Evolutionary conservation across 78 protist species (phyloP).

Genomic region (Monosiga brevicollis): DNA sequence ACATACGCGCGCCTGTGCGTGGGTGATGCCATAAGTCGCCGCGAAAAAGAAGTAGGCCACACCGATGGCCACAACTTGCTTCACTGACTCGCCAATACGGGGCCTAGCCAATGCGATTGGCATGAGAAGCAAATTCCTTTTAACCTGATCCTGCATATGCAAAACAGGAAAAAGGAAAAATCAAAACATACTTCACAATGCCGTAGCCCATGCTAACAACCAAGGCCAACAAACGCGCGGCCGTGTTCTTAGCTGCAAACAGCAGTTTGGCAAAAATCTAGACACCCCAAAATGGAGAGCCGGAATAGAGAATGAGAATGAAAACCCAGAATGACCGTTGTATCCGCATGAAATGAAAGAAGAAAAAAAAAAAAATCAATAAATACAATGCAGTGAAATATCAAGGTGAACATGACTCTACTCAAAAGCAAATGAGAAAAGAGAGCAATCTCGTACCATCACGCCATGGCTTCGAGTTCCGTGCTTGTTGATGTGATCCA

Average conservation of each 20-base stretch:
- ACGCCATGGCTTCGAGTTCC: neutral
- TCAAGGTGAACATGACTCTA: too few species aligned
- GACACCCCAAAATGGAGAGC: neutral
- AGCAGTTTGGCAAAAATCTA: neutral
- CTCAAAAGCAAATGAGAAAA: too few species aligned
- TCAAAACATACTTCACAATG: neutral
- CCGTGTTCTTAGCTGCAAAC: neutral
- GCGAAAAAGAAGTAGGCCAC: neutral
- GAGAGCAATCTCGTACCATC: neutral
- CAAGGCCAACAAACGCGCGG: neutral
- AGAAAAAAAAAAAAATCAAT: too few species aligned
- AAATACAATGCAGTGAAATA: too few species aligned
- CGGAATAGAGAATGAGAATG: too few species aligned
- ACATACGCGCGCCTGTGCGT: neutral
- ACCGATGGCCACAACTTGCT: neutral
- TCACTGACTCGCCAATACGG: neutral
- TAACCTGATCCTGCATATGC: too few species aligned
- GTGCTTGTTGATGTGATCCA: neutral
- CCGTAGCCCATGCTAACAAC: constrained; percentile 7
- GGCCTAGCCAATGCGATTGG: too few species aligned
- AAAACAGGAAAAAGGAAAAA: too few species aligned
- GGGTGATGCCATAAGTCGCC: neutral
- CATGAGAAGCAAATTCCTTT: too few species aligned
- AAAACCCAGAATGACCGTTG: too few species aligned
- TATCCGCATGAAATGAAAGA: too few species aligned